These are phyloP conservation scores for Capsicum baccatum DNA, from an alignment of 257 asterid species.

Conservation along the genomic window DNA sequence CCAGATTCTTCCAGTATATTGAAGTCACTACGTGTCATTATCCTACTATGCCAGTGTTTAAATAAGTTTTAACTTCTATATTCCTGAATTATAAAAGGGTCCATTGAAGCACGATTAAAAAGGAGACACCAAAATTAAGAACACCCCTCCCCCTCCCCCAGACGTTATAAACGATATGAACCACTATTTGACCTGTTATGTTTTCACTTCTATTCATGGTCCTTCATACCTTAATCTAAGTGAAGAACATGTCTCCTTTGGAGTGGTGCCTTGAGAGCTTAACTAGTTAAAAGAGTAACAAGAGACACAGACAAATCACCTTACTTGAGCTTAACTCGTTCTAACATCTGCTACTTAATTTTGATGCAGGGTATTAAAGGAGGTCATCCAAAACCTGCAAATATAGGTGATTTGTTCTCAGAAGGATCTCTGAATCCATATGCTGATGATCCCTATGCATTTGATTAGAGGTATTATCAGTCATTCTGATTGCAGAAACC, in stretches of 20 bases:
- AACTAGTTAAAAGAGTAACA: background rate
- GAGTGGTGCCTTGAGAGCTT: conserved; percentile 19
- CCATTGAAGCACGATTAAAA: conserved; percentile 67
- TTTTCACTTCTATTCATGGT: conserved; percentile 7
- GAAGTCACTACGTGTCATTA: background rate
- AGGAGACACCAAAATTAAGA: conserved; percentile 65
- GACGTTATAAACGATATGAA: conserved; percentile 59
- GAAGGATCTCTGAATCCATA: conserved; percentile 98
- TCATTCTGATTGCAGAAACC: conserved; percentile 21
- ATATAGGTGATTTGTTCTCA: conserved; percentile 87
- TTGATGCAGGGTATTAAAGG: conserved; percentile 55
- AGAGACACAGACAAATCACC: background rate
- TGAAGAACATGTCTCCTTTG: background rate
- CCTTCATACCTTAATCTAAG: conserved; percentile 1
- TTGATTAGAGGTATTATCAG: conserved; percentile 72
- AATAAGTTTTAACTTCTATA: conserved; percentile 20
- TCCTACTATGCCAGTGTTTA: background rate
- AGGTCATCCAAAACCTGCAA: conserved; percentile 61
- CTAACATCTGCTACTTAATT: background rate
- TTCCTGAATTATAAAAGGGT: conserved; percentile 51
- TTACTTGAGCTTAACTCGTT: background rate
- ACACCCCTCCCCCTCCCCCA: conserved; percentile 58
- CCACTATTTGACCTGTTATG: conserved; percentile 24
- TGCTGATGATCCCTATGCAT: conserved; percentile 95
- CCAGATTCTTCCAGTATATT: conserved; percentile 17